Evolutionary conservation across 1,284 basidiomycete species (phyloP), one percentile per base, ranked within the genome.

Genomic region (Pholiota adiposa): DNA sequence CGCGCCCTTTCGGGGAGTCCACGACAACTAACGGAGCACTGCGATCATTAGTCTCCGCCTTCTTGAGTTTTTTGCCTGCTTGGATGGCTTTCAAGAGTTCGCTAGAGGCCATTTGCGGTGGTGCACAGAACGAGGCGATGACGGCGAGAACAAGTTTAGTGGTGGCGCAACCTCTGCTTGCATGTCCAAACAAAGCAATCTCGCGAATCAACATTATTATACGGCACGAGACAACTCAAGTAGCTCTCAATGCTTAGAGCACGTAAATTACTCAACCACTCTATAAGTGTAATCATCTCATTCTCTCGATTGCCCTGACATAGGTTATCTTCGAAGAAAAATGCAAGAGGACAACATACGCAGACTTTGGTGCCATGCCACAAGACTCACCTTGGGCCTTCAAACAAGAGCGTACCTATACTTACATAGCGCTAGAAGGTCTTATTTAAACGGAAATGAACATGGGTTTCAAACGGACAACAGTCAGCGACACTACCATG

Each of bases 1-100:
- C 79, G 14, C 76, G 73, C 9, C 77, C 78, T 66, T 84, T 85
- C 4, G 77, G 68, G 19, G 72, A 67, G 1, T 89, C 90, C n/a
- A 36, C 3, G 5, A 40, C 54, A 53, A 96, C 58, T 0, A 65
- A 19, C 0, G 94, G 93, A 6, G 78, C 87, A 70, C 93, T 96
- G 44, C 90, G 84, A 72, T 96, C 95, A 81, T 88, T 83, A 5
- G 93, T 96, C 60, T 84, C 80, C 11, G 91, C 77, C 74, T 96
- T 95, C 79, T 89, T 94, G 58, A 96, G 80, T 60, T 65, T 83
- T 75, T 85, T 94, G 27, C 94, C 93, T 0, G 87, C 84, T 77
- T 93, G 90, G 50, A 92, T 93, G 69, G 90, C 86, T 62, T 85
- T 82, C 56, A 93, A 74, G 40, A 93, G 81, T 64, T 88, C 90